Base-by-base conservation (phyloP, 2,329 filamentous ascomycete species). In the Fusarium fracticaudum region DNA sequence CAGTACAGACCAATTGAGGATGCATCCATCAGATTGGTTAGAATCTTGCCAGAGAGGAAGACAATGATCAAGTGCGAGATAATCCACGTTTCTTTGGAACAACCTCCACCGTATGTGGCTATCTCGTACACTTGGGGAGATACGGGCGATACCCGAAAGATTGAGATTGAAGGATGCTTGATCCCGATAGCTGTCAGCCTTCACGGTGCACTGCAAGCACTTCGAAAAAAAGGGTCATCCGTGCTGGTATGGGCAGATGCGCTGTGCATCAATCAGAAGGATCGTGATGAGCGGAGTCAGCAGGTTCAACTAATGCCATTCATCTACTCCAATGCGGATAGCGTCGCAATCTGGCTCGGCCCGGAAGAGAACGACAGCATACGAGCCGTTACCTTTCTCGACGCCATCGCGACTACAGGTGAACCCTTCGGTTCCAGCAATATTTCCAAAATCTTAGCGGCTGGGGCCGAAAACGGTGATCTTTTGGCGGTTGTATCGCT, bases 61-160 rank as follows among this genome's bases (percentile, higher is more conserved):
- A 60, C 69, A 1, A 60, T 60, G 48, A 58, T 72, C 18, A 68
- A 65, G 7, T 72, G 69, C 5, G 69, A 72, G 5, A 57, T 72
- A 2, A 60, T 69, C 2, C 69, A 72, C 20, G 54, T 50, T 15
- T 50, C 59, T 1, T 8, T 72, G 13, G 40, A 62, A 12, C 12
- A 65, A 1, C 33, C 59, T 5, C 64, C 64, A n/a, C 43, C 37
- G 8, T 73, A 73, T 4, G 11, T 45, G 7, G 70, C 71, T 20
- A 18, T 73, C 8, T 73, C 71, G 1, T 73, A 73, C n/a, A 45
- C 70, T 6, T 73, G 71, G 71, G 70, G 65, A 4, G 70, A 73
- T 20, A 45, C 54, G 1, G 55, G 64, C 3, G 70, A 73, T 10
- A 71, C 45, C 8, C 67, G 47, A 7, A 62, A 31, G 11, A 67